phyloP scores from a whole-genome alignment of 305 asterid species.

The Fraxinus nigra region DNA sequence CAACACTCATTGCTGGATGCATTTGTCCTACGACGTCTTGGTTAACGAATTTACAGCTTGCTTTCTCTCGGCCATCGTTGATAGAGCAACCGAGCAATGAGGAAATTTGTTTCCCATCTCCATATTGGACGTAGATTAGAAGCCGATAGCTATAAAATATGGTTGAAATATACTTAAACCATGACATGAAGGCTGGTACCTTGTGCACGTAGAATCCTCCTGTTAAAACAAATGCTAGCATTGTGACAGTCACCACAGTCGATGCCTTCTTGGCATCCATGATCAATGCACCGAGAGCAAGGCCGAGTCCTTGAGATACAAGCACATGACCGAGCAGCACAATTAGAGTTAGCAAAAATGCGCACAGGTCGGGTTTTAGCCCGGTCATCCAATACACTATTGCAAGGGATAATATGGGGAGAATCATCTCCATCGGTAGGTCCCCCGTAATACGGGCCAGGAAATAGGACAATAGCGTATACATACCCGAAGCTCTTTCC shows the following conservation, averaged over 20 bases:
- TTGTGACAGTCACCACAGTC: conserved; percentile 41
- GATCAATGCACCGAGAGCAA: conserved; percentile 47
- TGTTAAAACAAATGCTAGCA: conserved; percentile 44
- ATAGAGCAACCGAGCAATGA: conserved; percentile 34
- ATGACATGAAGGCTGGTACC: conserved; percentile 35
- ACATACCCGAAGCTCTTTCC: conserved; percentile 55
- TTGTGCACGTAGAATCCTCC: conserved; percentile 52
- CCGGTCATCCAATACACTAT: conserved; percentile 53
- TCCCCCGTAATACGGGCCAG: conserved; percentile 45
- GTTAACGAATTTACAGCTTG: conserved; percentile 36
- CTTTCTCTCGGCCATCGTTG: conserved; percentile 4
- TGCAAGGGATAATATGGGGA: conserved; percentile 37
- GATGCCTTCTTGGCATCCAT: conserved; percentile 58
- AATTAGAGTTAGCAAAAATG: conserved; percentile 31
- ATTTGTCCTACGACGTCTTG: conserved; percentile 40
- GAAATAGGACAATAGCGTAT: conserved; percentile 46
- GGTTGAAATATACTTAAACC: conserved; percentile 49
- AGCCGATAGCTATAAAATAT: conserved; percentile 42
- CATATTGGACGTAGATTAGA: conserved; percentile 39
- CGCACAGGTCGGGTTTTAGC: conserved; percentile 35
- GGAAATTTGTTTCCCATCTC: conserved; percentile 35
- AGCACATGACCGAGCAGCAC: conserved; percentile 40
- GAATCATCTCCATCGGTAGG: conserved; percentile 53
- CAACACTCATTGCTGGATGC: conserved; percentile 34
- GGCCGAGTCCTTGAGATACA: conserved; percentile 51